Percentiles rank a stretch among this genome's conserved stretches.
phyloP scores from a whole-genome alignment of 1,284 basidiomycete species.

The Schizophyllum commune region DNA sequence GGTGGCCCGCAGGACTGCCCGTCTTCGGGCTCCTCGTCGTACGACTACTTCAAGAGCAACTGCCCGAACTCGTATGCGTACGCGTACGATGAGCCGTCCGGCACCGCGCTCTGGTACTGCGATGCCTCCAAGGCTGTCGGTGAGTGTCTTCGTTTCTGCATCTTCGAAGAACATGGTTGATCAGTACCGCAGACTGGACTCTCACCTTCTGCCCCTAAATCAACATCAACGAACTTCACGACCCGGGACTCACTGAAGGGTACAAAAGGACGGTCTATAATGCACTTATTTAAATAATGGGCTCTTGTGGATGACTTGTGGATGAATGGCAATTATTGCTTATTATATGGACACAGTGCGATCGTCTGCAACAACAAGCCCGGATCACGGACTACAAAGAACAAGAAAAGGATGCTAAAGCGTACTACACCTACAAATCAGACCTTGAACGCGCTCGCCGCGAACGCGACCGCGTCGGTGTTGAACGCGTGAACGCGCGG shows the following conservation, averaged over 20 bases:
- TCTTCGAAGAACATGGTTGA: neutral
- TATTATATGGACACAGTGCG: neutral
- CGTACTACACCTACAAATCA: too few relatives aligned
- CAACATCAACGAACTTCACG: neutral
- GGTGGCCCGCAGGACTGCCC: constrained; percentile 36
- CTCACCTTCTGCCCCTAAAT: neutral
- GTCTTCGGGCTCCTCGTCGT: constrained; percentile 30
- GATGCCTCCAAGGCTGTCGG: neutral
- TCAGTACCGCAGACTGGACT: neutral
- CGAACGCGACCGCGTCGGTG: neutral
- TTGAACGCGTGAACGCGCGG: neutral
- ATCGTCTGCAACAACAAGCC: too few relatives aligned
- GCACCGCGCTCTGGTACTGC: neutral
- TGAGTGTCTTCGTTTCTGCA: neutral
- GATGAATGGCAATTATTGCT: neutral
- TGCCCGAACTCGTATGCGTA: neutral
- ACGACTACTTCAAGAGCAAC: constrained; percentile 33
- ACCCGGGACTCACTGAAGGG: neutral
- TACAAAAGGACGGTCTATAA: neutral
- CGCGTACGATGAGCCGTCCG: neutral
- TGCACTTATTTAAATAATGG: neutral
- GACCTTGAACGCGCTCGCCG: neutral
- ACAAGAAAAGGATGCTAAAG: too few relatives aligned
- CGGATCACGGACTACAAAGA: too few relatives aligned
- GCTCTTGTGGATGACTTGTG: neutral